These are phyloP conservation scores for Nakazawaea peltata DNA, from an alignment of 805 yeast species.

Conservation along the genomic window DNA sequence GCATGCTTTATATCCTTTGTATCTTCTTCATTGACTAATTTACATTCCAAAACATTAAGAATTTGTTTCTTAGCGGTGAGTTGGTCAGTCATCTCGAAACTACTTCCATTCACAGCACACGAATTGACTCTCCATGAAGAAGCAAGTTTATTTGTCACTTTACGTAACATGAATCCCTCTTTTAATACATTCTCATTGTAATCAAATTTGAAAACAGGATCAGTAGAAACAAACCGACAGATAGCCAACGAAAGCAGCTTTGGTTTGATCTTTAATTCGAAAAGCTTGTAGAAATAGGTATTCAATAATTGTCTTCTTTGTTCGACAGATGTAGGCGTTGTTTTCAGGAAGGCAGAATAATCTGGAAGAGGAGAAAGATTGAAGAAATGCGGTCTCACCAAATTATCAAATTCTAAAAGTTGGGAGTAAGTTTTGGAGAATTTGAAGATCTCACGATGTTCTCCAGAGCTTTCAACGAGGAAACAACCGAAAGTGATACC, in stretches of 20 bases:
- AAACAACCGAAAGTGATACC: slow-evolving; percentile 49
- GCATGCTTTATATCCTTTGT: slow-evolving; percentile 49
- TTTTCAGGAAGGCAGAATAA: slow-evolving; percentile 42
- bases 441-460: slow-evolving; percentile 64
- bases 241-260: slow-evolving; percentile 40
- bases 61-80: slow-evolving; percentile 27
- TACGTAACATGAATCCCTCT: slow-evolving; percentile 11
- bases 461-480: slow-evolving; percentile 27
- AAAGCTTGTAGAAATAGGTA: slow-evolving; percentile 50
- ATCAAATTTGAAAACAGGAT: slow-evolving; percentile 32
- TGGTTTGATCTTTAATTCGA: slow-evolving; percentile 52
- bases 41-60: slow-evolving; percentile 38
- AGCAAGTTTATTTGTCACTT: slow-evolving; percentile 7
- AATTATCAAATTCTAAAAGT: slow-evolving; percentile 52
- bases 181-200: slow-evolving; percentile 11
- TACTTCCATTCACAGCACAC: slow-evolving; percentile 5
- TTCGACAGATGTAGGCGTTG: slow-evolving; percentile 61
- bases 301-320: slow-evolving; percentile 45
- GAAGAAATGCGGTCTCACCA: slow-evolving; percentile 45
- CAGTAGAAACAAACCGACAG: slow-evolving; percentile 60
- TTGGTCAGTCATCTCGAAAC: slow-evolving; percentile 1
- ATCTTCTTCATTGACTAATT: slow-evolving; percentile 15
- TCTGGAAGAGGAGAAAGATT: slow-evolving; percentile 64
- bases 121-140: slow-evolving; percentile 10
- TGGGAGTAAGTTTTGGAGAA: slow-evolving; percentile 57